Evolutionary conservation across 2,329 filamentous ascomycete genomes (phyloP).

Genomic region (Verticillium isaacii): DNA sequence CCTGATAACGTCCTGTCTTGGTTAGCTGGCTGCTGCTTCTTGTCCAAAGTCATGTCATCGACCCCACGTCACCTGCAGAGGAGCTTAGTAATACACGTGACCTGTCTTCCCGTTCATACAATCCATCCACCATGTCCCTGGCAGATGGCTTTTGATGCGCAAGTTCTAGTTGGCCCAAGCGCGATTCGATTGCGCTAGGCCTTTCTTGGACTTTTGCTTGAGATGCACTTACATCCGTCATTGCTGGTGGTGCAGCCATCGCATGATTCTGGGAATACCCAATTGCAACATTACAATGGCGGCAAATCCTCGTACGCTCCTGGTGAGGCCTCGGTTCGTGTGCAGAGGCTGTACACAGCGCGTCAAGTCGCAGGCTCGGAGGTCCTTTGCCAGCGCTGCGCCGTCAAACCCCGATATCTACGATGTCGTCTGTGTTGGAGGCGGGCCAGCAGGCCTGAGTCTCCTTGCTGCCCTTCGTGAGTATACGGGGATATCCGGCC

Average conservation of each 20-base stretch:
- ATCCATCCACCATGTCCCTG: not conserved
- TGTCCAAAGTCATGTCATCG: no score
- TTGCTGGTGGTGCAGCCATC: conserved; percentile 8
- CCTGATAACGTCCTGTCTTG: not conserved
- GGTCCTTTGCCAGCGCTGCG: conserved; percentile 8
- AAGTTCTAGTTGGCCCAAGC: not conserved
- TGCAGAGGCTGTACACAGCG: conserved; percentile 42
- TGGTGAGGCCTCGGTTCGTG: conserved; percentile 28
- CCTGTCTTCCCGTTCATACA: not conserved
- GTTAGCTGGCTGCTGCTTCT: not conserved
- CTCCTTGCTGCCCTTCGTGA: conserved; percentile 72
- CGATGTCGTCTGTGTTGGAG: conserved; percentile 88
- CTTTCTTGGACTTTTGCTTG: not conserved
- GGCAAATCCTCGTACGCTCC: conserved; percentile 14
- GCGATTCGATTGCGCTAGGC: not conserved
- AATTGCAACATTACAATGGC: not conserved
- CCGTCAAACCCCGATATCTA: conserved; percentile 61
- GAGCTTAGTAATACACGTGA: no score
- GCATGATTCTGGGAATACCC: not conserved
- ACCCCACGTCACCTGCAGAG: no score
- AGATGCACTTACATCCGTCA: not conserved
- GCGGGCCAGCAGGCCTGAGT: conserved; percentile 84
- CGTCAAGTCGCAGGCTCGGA: conserved; percentile 26
- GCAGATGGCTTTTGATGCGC: no score
- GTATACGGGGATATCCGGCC: conserved; percentile 17